A percentile compares a stretch with the other conserved stretches of the same genome.
phyloP scores from a whole-genome alignment of 768 basidiomycete genomes.

The Leccinum truebloodii region DNA sequence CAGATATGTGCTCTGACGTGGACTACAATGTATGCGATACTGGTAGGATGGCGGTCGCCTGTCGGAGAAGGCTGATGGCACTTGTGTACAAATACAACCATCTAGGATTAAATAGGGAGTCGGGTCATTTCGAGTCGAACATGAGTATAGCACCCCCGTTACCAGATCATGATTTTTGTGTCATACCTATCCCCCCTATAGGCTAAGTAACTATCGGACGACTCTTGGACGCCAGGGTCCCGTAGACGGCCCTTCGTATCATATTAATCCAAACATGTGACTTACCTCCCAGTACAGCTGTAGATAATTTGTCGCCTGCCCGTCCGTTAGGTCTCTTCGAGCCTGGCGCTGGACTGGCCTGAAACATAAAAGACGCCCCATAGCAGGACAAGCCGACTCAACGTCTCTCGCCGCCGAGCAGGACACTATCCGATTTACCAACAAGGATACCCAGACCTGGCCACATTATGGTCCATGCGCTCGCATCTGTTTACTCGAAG shows the following conservation, averaged over 20 bases:
- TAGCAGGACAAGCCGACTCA: too few relatives aligned
- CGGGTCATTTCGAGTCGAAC: neutral
- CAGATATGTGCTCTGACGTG: constrained; percentile 63
- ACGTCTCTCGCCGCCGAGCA: neutral
- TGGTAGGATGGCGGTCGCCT: neutral
- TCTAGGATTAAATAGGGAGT: neutral
- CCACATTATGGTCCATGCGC: neutral
- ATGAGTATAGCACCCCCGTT: neutral
- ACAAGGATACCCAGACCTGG: neutral
- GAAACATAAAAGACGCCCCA: too few relatives aligned
- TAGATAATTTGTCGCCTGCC: neutral
- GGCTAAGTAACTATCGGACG: neutral
- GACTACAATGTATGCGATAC: neutral
- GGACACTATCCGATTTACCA: neutral
- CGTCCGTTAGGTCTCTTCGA: neutral
- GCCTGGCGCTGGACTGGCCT: neutral
- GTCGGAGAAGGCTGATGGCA: neutral
- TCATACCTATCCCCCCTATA: neutral
- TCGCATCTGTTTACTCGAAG: neutral
- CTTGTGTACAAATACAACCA: constrained; percentile 14
- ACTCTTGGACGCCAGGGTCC: neutral
- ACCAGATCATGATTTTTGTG: neutral
- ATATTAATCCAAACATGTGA: neutral
- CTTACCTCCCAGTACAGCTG: neutral
- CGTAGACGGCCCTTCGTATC: neutral